Percentiles rank a stretch among this genome's conserved stretches.
phyloP scores from a whole-genome alignment of 2,329 filamentous ascomycete species.

The Diaporthe sp. region DNA sequence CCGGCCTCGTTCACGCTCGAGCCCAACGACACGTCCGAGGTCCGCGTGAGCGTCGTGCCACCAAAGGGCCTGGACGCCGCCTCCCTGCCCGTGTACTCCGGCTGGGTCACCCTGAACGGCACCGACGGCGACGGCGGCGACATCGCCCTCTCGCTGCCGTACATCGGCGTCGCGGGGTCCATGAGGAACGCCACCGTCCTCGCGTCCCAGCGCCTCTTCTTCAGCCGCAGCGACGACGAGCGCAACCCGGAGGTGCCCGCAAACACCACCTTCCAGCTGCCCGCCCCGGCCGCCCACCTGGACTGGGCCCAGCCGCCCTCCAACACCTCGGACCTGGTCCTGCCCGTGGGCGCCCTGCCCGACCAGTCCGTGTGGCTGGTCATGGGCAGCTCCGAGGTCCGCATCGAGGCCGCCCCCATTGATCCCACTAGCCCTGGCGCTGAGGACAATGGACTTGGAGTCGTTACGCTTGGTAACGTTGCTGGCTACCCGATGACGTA shows the following conservation, averaged over 20 bases:
- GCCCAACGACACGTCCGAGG: constrained; percentile 44
- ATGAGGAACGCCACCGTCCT: constrained; percentile 43
- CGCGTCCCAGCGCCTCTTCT: constrained; percentile 9
- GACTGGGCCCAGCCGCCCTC: constrained; percentile 7
- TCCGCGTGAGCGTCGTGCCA: constrained; percentile 42
- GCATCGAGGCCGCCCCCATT: constrained; percentile 16
- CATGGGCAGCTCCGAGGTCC: constrained; percentile 17
- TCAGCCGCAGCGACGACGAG: constrained; percentile 20
- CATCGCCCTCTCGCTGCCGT: constrained; percentile 52
- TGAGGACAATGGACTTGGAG: neutral
- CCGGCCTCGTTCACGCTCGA: constrained; percentile 47
- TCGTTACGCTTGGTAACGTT: constrained; percentile 40
- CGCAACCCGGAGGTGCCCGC: neutral
- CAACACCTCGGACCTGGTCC: constrained; percentile 20
- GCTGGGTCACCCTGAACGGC: constrained; percentile 56
- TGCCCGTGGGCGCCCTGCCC: constrained; percentile 4
- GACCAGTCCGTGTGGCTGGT: constrained; percentile 16
- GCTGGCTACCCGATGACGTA: constrained; percentile 41
- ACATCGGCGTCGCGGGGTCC: constrained; percentile 52
- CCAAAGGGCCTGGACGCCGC: constrained; percentile 37
- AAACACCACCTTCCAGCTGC: constrained; percentile 18
- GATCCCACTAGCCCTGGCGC: neutral
- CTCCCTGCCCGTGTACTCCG: constrained; percentile 58
- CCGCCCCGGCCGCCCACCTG: constrained; percentile 23
- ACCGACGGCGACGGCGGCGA: constrained; percentile 49